phyloP scores from a whole-genome alignment of 2,329 filamentous ascomycete genomes.

The Sporothrix globosa region DNA sequence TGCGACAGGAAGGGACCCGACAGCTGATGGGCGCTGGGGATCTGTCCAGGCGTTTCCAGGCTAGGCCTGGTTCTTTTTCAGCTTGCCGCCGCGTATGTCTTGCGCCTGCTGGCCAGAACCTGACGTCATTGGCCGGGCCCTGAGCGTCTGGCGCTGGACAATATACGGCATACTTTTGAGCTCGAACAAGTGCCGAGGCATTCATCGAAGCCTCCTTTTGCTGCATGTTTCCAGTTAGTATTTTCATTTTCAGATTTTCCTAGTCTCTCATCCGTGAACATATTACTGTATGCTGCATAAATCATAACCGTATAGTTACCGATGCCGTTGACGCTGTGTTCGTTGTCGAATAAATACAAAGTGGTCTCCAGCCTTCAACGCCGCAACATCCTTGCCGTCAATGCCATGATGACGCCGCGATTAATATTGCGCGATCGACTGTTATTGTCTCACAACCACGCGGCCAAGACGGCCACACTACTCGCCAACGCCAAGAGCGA shows the following conservation, averaged over 20 bases:
- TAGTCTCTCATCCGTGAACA: neutral
- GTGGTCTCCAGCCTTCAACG: neutral
- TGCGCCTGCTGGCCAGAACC: neutral
- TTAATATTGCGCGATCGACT: neutral
- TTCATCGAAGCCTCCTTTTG: neutral
- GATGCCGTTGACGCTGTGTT: neutral
- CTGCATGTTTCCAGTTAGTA: neutral
- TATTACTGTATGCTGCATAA: neutral
- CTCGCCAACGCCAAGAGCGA: neutral
- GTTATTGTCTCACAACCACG: neutral
- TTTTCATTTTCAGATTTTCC: too few species aligned
- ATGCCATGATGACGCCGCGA: neutral
- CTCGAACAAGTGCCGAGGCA: slow-evolving; percentile 2
- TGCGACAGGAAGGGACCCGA: neutral
- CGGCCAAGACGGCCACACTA: slow-evolving; percentile 4
- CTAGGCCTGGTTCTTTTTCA: neutral
- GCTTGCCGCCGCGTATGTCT: slow-evolving; percentile 1
- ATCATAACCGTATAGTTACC: neutral
- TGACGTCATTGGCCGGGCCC: slow-evolving; percentile 17
- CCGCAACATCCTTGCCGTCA: neutral
- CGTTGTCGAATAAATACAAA: slow-evolving; percentile 3
- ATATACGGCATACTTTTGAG: neutral
- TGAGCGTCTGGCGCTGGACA: neutral
- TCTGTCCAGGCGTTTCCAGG: neutral
- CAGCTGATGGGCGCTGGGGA: neutral